Evolutionary conservation across 2,329 filamentous ascomycete genomes (phyloP).

Genomic region (Endothia cerciana): DNA sequence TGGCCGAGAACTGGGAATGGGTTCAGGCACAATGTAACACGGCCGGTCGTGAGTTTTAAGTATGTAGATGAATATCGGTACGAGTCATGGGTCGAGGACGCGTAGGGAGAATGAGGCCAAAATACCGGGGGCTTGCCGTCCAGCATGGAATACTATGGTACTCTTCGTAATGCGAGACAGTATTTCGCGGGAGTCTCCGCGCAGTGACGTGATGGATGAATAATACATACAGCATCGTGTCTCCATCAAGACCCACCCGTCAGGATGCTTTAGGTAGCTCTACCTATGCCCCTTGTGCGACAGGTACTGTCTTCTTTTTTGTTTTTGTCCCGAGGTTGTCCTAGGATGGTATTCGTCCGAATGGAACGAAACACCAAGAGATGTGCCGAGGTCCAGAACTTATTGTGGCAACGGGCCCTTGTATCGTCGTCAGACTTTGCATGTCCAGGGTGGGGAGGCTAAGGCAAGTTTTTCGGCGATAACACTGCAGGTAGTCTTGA

Average conservation of each 20-base stretch:
- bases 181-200: not conserved
- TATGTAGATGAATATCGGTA: not conserved
- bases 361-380: not conserved
- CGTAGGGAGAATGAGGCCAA: no score
- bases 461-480: no score
- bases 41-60: not conserved
- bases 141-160: constrained; percentile 3
- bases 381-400: not conserved
- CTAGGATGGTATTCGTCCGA: not conserved
- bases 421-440: not conserved
- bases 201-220: constrained; percentile 20
- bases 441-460: not conserved
- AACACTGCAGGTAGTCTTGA: no score
- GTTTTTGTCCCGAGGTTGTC: not conserved
- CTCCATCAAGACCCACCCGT: not conserved
- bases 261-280: not conserved
- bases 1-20: not conserved
- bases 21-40: not conserved
- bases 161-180: constrained; percentile 3
- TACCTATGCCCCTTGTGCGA: not conserved
- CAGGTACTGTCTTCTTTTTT: not conserved
- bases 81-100: not conserved
- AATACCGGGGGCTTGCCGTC: not conserved
- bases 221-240: constrained; percentile 1
- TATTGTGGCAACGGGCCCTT: not conserved